Conservation (phyloP, 2,329 filamentous ascomycete genomes). For the Xylariaceae sp. region DNA sequence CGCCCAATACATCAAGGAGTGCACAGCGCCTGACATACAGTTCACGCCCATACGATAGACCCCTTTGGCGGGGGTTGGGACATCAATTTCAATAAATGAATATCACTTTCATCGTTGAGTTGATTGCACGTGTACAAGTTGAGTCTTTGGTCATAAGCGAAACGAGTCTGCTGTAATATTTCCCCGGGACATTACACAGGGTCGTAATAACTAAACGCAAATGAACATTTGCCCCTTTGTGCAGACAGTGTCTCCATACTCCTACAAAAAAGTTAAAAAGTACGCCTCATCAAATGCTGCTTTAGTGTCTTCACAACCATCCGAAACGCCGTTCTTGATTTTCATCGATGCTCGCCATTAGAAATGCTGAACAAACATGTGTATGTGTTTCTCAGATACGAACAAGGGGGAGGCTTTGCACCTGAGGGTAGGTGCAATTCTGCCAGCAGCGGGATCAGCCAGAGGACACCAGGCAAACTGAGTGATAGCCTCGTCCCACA, state of each 20-base stretch:
- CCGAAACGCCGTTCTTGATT: slow-evolving; percentile 16
- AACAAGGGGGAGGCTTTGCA: too few relatives aligned
- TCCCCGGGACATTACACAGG: too few relatives aligned
- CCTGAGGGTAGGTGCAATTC: too few relatives aligned
- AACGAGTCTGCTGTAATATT: too few relatives aligned
- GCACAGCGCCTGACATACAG: slow-evolving; percentile 20
- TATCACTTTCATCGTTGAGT: background rate
- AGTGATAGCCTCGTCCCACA: too few relatives aligned
- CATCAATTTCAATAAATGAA: background rate
- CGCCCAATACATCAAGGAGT: slow-evolving; percentile 25
- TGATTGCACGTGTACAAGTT: too few relatives aligned
- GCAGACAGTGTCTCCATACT: background rate
- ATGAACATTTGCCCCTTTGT: too few relatives aligned
- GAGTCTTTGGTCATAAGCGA: too few relatives aligned
- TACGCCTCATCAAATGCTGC: slow-evolving; percentile 17
- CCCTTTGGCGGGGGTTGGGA: too few relatives aligned
- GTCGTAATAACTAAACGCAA: too few relatives aligned
- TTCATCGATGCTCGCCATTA: slow-evolving; percentile 17
- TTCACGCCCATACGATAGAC: slow-evolving; percentile 7
- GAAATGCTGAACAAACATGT: slow-evolving; percentile 14
- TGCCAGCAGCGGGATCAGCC: too few relatives aligned
- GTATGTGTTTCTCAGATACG: slow-evolving; percentile 1
- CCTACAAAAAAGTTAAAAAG: slow-evolving; percentile 15
- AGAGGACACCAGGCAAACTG: too few relatives aligned
- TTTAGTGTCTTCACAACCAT: slow-evolving; percentile 7